Percentiles rank a stretch among this genome's conserved stretches.
Evolutionary conservation across 1,284 basidiomycete species (phyloP).

Genomic region (Tilletia indica): DNA sequence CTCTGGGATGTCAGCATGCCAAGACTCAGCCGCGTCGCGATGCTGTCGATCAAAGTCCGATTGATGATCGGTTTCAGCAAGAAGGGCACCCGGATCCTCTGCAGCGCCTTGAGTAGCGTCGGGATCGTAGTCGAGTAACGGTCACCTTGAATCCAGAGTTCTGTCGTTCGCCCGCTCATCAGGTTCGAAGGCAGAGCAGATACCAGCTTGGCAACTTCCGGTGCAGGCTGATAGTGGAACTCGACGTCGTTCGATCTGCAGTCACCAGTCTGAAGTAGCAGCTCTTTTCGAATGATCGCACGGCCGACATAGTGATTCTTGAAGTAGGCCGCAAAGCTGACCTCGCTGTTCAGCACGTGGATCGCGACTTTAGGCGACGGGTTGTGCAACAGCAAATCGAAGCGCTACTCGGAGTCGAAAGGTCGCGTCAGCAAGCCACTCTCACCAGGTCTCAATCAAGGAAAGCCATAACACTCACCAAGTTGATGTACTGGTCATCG

Average conservation of each 20-base stretch:
- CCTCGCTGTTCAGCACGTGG: slow-evolving; percentile 8
- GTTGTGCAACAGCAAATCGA: slow-evolving; percentile 23
- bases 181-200: slow-evolving; percentile 41
- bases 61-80: slow-evolving; percentile 42
- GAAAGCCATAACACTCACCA: slow-evolving; percentile 15
- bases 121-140: slow-evolving; percentile 34
- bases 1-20: slow-evolving; percentile 38
- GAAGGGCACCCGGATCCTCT: slow-evolving; percentile 34
- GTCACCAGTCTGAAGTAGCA: slow-evolving; percentile 22
- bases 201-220: slow-evolving; percentile 26
- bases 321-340: slow-evolving; percentile 17
- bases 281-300: slow-evolving; percentile 1
- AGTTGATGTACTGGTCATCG: not conserved
- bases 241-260: slow-evolving; percentile 27
- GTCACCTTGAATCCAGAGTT: slow-evolving; percentile 42
- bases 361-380: slow-evolving; percentile 11
- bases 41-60: slow-evolving; percentile 40
- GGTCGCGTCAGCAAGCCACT: no score
- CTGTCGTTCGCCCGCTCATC: slow-evolving; percentile 37
- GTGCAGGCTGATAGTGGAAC: slow-evolving; percentile 37
- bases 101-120: slow-evolving; percentile 33
- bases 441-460: no score
- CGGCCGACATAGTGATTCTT: slow-evolving; percentile 12
- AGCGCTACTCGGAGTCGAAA: slow-evolving; percentile 22
- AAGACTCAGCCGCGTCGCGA: slow-evolving; percentile 40